Conservation (phyloP, 805 yeast genomes). For the Monosporozyma aerobia region DNA sequence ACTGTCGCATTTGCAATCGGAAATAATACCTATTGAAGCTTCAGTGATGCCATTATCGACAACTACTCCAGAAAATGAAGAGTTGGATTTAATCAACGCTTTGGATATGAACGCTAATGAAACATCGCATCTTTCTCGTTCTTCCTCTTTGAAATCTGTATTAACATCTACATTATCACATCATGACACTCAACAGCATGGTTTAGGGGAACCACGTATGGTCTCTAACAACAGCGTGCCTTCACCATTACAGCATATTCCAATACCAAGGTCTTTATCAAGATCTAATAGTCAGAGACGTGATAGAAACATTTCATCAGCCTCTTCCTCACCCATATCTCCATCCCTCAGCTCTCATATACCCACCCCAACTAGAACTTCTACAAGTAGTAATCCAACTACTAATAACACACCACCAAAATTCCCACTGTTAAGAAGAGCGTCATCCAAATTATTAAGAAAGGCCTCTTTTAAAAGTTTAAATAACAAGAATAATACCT, state of each 20-base stretch:
- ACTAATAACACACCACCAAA: constrained; percentile 8
- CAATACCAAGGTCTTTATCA: not conserved
- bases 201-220: not conserved
- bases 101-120: not conserved
- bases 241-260: not conserved
- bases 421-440: constrained; percentile 24
- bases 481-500: constrained; percentile 1
- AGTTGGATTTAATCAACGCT: not conserved
- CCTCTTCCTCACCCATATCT: not conserved
- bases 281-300: not conserved
- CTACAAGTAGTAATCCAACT: not conserved
- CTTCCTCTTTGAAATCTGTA: not conserved
- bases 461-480: constrained; percentile 18
- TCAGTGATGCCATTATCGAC: not conserved
- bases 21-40: not conserved
- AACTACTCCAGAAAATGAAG: not conserved
- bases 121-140: not conserved
- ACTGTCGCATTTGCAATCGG: not conserved
- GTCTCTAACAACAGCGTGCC: not conserved
- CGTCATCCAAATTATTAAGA: constrained; percentile 25
- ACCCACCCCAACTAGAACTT: not conserved
- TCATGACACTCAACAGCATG: not conserved
- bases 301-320: not conserved
- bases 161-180: not conserved
- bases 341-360: not conserved